Percentiles rank a stretch among this genome's conserved stretches.
Evolutionary conservation across 2,329 filamentous ascomycete species (phyloP).

Genomic region (Proliferodiscus dingleyae): DNA sequence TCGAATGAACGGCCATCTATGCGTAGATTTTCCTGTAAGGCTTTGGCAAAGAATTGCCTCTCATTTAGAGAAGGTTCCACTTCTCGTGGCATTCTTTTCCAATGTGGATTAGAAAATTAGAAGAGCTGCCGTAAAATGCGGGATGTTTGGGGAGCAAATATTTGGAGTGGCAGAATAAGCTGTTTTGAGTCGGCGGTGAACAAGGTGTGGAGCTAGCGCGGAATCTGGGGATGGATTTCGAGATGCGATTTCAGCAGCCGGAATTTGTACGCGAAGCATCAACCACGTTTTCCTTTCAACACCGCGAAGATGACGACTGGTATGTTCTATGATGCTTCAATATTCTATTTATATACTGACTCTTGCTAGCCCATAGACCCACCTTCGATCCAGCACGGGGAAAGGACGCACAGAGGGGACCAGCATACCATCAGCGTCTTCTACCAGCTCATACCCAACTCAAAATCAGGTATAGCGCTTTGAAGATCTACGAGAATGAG

Average conservation of each 20-base stretch:
- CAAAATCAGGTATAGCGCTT: slow-evolving; percentile 63
- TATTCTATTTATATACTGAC: slow-evolving; percentile 13
- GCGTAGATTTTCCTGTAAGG: slow-evolving; percentile 73
- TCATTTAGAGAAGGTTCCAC: slow-evolving; percentile 85
- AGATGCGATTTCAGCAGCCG: slow-evolving; percentile 2
- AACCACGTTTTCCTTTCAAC: neutral
- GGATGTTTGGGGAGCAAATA: neutral
- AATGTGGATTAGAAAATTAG: too few species aligned
- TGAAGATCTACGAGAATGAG: neutral
- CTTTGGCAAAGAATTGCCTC: slow-evolving; percentile 77
- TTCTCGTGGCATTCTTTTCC: slow-evolving; percentile 85
- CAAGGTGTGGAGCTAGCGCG: too few species aligned
- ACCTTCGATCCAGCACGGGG: slow-evolving; percentile 97
- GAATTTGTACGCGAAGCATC: neutral
- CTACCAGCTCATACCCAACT: slow-evolving; percentile 90
- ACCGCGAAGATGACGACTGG: slow-evolving; percentile 46
- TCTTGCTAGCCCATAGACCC: slow-evolving; percentile 64
- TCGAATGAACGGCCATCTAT: slow-evolving; percentile 80
- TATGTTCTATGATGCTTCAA: slow-evolving; percentile 12
- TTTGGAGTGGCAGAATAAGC: neutral
- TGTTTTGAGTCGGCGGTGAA: too few species aligned
- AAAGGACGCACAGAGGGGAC: slow-evolving; percentile 89
- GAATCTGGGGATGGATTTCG: too few species aligned
- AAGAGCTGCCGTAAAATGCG: too few species aligned
- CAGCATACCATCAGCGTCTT: slow-evolving; percentile 92